Evolutionary conservation across 495 filamentous ascomycete genomes (phyloP).

Genomic region (Geoglossum glabrum): DNA sequence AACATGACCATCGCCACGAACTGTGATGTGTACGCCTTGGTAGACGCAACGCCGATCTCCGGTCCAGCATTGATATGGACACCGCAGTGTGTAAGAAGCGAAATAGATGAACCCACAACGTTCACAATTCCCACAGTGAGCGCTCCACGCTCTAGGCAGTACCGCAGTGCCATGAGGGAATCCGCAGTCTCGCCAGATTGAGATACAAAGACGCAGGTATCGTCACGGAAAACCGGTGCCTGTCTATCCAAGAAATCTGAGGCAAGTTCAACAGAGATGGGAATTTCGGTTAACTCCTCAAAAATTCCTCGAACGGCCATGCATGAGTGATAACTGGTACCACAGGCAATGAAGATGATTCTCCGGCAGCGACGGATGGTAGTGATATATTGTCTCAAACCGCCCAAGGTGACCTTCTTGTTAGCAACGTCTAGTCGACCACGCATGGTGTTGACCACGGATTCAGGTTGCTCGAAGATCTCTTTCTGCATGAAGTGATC

Average conservation of each 20-base stretch:
- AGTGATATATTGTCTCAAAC: constrained; percentile 81
- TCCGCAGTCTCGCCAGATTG: constrained; percentile 99
- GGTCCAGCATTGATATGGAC: constrained; percentile 98
- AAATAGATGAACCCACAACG: constrained; percentile 94
- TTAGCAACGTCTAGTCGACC: constrained; percentile 84
- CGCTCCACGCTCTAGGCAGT: constrained; percentile 92
- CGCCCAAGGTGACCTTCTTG: constrained; percentile 87
- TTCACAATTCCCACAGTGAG: constrained; percentile 97
- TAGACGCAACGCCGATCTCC: constrained; percentile 96
- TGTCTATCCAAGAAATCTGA: constrained; percentile 96
- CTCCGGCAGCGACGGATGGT: constrained; percentile 91
- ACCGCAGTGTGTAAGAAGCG: constrained; percentile 94
- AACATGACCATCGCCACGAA: constrained; percentile 99
- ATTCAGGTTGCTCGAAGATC: constrained; percentile 98
- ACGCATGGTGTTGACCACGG: constrained; percentile 98
- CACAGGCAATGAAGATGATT: constrained; percentile 96
- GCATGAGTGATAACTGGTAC: constrained; percentile 94
- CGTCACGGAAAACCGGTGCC: constrained; percentile 97
- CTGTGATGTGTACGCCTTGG: constrained; percentile 97
- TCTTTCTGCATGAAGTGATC: constrained; percentile 99
- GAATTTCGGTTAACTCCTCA: constrained; percentile 94
- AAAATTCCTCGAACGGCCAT: constrained; percentile 98
- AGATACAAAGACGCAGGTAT: constrained; percentile 96
- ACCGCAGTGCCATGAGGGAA: constrained; percentile 86
- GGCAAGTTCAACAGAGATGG: constrained; percentile 87